Evolutionary conservation across 768 basidiomycete genomes (phyloP).

Genomic region (Pisolithus sp.): DNA sequence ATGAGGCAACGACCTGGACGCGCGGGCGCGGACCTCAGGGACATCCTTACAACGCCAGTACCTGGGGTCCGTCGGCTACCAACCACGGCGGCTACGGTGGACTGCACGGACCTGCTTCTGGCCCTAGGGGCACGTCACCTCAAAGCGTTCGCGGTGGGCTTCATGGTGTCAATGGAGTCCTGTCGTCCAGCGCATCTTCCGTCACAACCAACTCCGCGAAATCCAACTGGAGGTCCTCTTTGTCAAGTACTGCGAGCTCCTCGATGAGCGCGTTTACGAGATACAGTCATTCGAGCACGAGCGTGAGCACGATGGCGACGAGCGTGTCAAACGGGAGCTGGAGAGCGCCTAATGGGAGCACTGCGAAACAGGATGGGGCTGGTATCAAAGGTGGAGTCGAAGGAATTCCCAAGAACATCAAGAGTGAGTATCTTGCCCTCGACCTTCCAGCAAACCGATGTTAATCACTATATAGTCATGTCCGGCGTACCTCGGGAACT

Average conservation of each 20-base stretch:
- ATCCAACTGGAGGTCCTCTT: slow-evolving; percentile 72
- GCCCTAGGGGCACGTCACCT: slow-evolving; percentile 48
- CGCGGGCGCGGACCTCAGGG: slow-evolving; percentile 39
- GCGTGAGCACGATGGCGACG: slow-evolving; percentile 75
- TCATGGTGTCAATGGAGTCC: slow-evolving; percentile 18
- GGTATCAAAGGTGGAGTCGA: slow-evolving; percentile 13
- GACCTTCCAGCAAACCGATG: background rate
- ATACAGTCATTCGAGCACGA: slow-evolving; percentile 65
- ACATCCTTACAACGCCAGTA: slow-evolving; percentile 12
- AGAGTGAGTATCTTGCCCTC: slow-evolving; percentile 51
- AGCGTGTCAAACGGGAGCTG: slow-evolving; percentile 72
- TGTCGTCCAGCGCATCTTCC: slow-evolving; percentile 56
- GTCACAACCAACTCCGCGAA: slow-evolving; percentile 42
- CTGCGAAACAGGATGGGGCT: slow-evolving; percentile 9
- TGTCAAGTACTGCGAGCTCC: slow-evolving; percentile 60
- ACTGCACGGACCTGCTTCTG: background rate
- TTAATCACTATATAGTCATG: slow-evolving; percentile 45
- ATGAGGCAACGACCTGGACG: slow-evolving; percentile 40
- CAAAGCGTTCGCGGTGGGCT: slow-evolving; percentile 44
- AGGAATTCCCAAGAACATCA: slow-evolving; percentile 63
- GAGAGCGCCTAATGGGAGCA: slow-evolving; percentile 39
- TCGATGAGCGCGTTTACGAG: slow-evolving; percentile 70
- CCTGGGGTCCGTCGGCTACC: slow-evolving; percentile 20
- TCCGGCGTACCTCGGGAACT: slow-evolving; percentile 74
- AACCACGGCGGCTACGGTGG: slow-evolving; percentile 5